These are phyloP conservation scores for Acidomyces sp. DNA, from an alignment of 495 filamentous ascomycete genomes.

Conservation along the genomic window DNA sequence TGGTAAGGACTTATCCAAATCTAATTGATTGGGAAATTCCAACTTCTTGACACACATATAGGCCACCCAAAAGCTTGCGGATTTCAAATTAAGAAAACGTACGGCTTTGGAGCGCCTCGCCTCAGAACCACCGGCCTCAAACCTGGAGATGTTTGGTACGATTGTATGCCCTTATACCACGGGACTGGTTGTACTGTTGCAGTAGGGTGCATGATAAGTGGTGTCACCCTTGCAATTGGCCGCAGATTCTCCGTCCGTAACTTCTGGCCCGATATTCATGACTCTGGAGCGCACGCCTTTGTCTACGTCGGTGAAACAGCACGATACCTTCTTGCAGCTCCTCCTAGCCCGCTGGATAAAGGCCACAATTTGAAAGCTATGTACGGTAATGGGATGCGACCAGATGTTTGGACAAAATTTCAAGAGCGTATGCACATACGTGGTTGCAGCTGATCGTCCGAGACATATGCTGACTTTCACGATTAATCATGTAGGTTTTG, in stretches of 20 bases:
- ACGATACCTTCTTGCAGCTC: constrained; percentile 59
- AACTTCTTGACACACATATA: background rate
- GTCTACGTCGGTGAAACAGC: constrained; percentile 77
- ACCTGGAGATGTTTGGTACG: constrained; percentile 48
- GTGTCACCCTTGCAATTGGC: constrained; percentile 52
- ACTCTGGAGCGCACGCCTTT: constrained; percentile 54
- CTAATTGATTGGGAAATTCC: background rate
- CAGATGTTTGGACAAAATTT: constrained; percentile 64
- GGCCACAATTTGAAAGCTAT: constrained; percentile 54
- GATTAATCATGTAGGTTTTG: no score
- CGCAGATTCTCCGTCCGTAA: constrained; percentile 54
- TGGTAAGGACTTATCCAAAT: no score
- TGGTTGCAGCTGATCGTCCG: no score
- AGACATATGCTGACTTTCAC: no score
- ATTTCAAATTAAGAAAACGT: constrained; percentile 36
- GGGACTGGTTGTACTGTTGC: constrained; percentile 49
- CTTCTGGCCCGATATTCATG: constrained; percentile 66
- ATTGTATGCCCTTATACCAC: constrained; percentile 74
- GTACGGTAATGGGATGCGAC: constrained; percentile 65
- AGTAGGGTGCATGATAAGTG: constrained; percentile 54
- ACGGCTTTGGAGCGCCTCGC: constrained; percentile 27
- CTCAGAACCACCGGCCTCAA: constrained; percentile 49
- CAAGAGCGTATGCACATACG: no score
- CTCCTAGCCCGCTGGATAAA: constrained; percentile 48
- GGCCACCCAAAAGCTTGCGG: constrained; percentile 49